phyloP scores from a whole-genome alignment of 345 rosid species.

The Salix arbutifolia region DNA sequence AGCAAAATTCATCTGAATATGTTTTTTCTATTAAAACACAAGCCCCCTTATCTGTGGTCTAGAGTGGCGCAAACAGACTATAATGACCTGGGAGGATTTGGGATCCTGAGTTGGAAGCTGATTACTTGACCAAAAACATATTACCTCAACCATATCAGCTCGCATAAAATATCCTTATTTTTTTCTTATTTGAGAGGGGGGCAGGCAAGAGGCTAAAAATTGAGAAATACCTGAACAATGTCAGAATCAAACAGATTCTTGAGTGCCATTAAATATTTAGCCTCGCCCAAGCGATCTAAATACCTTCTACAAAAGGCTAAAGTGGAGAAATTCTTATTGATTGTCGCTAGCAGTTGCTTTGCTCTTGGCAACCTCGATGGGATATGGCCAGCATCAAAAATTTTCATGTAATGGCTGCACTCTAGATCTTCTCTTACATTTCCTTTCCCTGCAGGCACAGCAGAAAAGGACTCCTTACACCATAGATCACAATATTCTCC shows the following conservation, averaged over 20 bases:
- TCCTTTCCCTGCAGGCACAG: constrained; percentile 64
- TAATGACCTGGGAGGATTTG: not conserved
- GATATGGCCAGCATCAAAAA: constrained; percentile 68
- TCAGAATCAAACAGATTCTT: constrained; percentile 89
- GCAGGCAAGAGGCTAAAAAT: too few relatives aligned
- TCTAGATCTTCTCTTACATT: constrained; percentile 85
- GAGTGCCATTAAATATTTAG: constrained; percentile 86
- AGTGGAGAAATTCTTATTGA: constrained; percentile 89
- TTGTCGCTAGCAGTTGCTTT: constrained; percentile 86
- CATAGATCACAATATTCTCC: not conserved
- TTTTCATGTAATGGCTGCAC: constrained; percentile 95
- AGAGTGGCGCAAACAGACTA: not conserved
- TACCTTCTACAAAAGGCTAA: constrained; percentile 89
- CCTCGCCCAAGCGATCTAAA: constrained; percentile 89
- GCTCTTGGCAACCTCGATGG: constrained; percentile 88
- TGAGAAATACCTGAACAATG: constrained; percentile 67
- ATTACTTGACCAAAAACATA: not conserved
- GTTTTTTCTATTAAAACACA: not conserved
- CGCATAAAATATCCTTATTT: too few relatives aligned
- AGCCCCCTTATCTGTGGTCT: not conserved
- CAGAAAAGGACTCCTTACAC: constrained; percentile 4
- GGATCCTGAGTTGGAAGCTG: not conserved
- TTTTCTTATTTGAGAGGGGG: too few relatives aligned
- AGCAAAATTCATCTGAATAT: not conserved
- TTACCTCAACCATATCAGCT: too few relatives aligned